phyloP scores from a whole-genome alignment of 495 filamentous ascomycete species.

The Lasiosphaeria hispida region DNA sequence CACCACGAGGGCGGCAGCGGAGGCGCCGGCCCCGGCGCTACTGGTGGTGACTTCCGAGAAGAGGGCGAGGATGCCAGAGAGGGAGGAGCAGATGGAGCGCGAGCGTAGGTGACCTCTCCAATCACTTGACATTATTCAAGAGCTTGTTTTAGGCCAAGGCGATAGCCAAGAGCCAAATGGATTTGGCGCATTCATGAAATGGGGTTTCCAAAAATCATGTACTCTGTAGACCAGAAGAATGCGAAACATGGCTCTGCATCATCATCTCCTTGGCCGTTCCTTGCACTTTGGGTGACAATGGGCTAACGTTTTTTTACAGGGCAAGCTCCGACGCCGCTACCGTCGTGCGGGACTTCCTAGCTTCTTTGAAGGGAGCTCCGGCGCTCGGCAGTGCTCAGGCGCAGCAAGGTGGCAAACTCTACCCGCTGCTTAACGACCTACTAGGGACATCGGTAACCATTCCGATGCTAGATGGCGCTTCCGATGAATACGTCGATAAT shows the following conservation, averaged over 20 bases:
- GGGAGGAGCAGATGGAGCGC: slow-evolving; percentile 90
- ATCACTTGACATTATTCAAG: background rate
- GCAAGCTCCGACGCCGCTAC: slow-evolving; percentile 48
- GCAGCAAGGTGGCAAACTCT: slow-evolving; percentile 55
- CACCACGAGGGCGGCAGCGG: slow-evolving; percentile 63
- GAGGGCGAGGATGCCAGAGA: slow-evolving; percentile 85
- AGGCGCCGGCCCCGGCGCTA: slow-evolving; percentile 80
- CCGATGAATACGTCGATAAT: slow-evolving; percentile 63
- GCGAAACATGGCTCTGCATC: slow-evolving; percentile 17
- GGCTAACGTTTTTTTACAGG: slow-evolving; percentile 41
- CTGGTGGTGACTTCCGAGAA: slow-evolving; percentile 83
- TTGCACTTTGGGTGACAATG: background rate
- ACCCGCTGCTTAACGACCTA: slow-evolving; percentile 84
- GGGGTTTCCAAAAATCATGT: slow-evolving; percentile 28
- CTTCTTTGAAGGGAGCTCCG: slow-evolving; percentile 68
- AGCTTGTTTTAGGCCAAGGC: background rate
- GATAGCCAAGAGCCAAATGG: background rate
- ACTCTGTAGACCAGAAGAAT: slow-evolving; percentile 29
- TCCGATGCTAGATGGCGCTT: slow-evolving; percentile 66
- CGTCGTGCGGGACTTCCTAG: slow-evolving; percentile 82
- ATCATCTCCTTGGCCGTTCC: background rate
- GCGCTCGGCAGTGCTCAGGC: slow-evolving; percentile 32
- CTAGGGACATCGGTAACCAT: slow-evolving; percentile 73
- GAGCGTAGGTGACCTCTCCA: slow-evolving; percentile 89
- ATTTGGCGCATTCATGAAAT: slow-evolving; percentile 8